These are phyloP conservation scores for Ustilago shanxiensis DNA, from an alignment of 1,284 basidiomycete genomes.

Conservation along the genomic window DNA sequence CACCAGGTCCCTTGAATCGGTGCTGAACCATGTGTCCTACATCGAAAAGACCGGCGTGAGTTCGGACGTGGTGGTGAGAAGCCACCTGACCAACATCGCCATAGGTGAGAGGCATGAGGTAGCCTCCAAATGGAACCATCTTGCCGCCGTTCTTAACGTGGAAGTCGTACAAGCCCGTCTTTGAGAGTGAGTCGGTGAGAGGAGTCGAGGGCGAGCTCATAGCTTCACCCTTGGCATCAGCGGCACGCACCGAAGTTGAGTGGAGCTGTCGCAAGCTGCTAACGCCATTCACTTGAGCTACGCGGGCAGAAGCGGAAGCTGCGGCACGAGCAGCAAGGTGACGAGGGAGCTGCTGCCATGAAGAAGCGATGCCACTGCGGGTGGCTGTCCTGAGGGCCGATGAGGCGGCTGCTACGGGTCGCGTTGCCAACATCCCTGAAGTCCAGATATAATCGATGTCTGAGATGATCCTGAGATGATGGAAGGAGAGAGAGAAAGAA, in stretches of 20 bases:
- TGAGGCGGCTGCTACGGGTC: conserved; percentile 28
- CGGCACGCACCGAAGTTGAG: conserved; percentile 20
- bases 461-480: conserved; percentile 6
- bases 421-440: conserved; percentile 31
- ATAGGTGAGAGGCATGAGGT: conserved; percentile 92
- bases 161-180: conserved; percentile 89
- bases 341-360: conserved; percentile 23
- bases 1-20: conserved; percentile 69
- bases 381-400: conserved; percentile 28
- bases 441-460: background rate
- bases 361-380: conserved; percentile 14
- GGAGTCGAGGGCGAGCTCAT: conserved; percentile 32
- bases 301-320: conserved; percentile 10
- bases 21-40: conserved; percentile 91
- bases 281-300: background rate
- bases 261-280: conserved; percentile 28
- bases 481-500: background rate
- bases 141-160: conserved; percentile 87
- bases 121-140: conserved; percentile 97
- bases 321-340: conserved; percentile 28
- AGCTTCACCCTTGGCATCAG: conserved; percentile 36
- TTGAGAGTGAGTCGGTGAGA: conserved; percentile 32
- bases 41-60: conserved; percentile 89
- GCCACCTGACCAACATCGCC: conserved; percentile 77
- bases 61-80: conserved; percentile 91